phyloP scores from a whole-genome alignment of 495 filamentous ascomycete species.

The Hyaloscypha bicolor region DNA sequence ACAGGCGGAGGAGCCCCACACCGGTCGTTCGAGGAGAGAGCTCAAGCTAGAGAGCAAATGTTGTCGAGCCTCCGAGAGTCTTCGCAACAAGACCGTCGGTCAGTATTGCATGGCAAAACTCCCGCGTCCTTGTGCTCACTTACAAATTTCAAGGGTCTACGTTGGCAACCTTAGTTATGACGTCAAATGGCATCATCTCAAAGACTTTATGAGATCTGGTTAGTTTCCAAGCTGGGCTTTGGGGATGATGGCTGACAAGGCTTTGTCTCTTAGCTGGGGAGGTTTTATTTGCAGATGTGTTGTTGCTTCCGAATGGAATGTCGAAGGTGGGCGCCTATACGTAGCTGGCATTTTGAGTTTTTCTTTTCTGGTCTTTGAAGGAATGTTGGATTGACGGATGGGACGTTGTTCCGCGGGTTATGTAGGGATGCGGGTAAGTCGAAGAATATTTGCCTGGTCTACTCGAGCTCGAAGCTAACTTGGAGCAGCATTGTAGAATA shows the following conservation, averaged over 20 bases:
- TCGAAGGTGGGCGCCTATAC: constrained; percentile 99
- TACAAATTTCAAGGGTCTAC: constrained; percentile 71
- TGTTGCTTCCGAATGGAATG: constrained; percentile 99
- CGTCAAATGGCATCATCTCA: constrained; percentile 99
- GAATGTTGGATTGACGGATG: constrained; percentile 99
- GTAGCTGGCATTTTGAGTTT: constrained; percentile 83
- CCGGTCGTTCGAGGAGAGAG: constrained; percentile 81
- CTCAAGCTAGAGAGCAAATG: constrained; percentile 88
- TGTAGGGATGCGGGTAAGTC: constrained; percentile 99
- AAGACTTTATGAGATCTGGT: constrained; percentile 99
- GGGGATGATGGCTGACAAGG: constrained; percentile 21
- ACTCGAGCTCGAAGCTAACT: constrained; percentile 31
- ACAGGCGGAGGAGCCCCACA: constrained; percentile 59
- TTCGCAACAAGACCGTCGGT: constrained; percentile 88
- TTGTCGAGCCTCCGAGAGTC: constrained; percentile 90
- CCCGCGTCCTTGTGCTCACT: background rate
- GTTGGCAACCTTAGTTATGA: constrained; percentile 98
- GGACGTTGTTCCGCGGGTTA: constrained; percentile 82
- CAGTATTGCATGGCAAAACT: background rate
- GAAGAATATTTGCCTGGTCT: background rate
- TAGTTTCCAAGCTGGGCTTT: constrained; percentile 40
- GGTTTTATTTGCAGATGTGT: constrained; percentile 98
- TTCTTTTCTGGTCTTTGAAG: constrained; percentile 75
- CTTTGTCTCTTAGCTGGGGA: constrained; percentile 75
- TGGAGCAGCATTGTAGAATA: constrained; percentile 96